Evolutionary conservation across 2,329 filamentous ascomycete genomes (phyloP), one percentile per base, ranked within the genome.

Genomic region (Alternaria arborescens): DNA sequence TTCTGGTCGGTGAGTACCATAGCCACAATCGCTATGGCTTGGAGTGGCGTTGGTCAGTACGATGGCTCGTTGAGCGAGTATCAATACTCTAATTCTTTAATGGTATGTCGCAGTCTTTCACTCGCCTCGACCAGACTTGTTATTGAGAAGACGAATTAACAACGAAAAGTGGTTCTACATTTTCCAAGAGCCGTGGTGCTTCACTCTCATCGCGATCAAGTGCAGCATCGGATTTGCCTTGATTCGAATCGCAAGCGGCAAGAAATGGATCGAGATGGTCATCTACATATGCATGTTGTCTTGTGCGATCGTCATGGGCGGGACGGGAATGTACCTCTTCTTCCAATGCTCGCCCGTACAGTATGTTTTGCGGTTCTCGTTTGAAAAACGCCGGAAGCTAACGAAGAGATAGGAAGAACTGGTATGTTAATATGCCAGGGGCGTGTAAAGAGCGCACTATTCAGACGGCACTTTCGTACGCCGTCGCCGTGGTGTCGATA

Each of bases 141-240:
- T 22, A 5, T n/a, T 14, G 8, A 26, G 14, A 20, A 20, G 24
- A 30, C 2, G 5, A 22, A 41, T 24, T 59, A 22, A 59, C 22
- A 12, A 16, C 3, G 11, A 43, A 0, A 11, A 36, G 32, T 60
- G 57, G 52, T 60, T 60, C 5, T 60, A 60, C 32, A 34, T 56
- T 40, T 60, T 60, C 40, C 57, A 56, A 12, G 52, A 60, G 41
- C 57, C 57, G 18, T 60, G 57, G 57, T 60, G 57, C 41, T 60
- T 60, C 20, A 60, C 57, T 10, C 57, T 60, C 26, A 24, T 60
- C 22, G 47, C 57, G 14, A 60, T 60, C n/a, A 60, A 60, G 6
- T 50, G 52, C 24, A 60, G 57, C 24, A 60, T 60, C 30, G 52
- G 52, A 4, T 60, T 60, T 18, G 52, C 57, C 18, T n/a, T 60